A percentile compares a stretch with the other conserved stretches of the same genome.
phyloP scores from a whole-genome alignment of 2,329 filamentous ascomycete genomes.

The Cladosporium sp. region DNA sequence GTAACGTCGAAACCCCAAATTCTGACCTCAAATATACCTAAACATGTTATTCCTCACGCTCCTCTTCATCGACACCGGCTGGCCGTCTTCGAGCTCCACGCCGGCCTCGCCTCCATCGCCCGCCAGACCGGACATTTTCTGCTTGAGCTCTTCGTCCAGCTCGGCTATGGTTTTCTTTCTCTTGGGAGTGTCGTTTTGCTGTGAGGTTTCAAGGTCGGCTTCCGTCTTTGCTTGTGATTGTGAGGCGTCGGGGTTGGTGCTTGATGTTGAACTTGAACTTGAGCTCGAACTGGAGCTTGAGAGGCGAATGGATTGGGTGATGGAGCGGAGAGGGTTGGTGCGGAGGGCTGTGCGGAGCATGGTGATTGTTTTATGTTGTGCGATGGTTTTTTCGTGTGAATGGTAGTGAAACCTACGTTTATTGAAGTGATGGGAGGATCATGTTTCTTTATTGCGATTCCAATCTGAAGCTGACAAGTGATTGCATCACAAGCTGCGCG shows the following conservation, averaged over 20 bases:
- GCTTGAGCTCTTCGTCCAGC: slow-evolving; percentile 60
- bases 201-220: not conserved
- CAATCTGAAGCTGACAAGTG: too few relatives aligned
- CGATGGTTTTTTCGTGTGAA: not conserved
- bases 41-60: slow-evolving; percentile 76
- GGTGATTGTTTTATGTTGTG: not conserved
- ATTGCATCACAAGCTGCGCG: not conserved
- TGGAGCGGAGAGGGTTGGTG: not conserved
- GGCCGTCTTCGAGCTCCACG: slow-evolving; percentile 70
- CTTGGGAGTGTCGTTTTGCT: not conserved
- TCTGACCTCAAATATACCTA: slow-evolving; percentile 62
- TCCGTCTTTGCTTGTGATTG: not conserved
- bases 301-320: not conserved
- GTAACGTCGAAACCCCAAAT: too few relatives aligned
- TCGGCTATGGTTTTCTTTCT: slow-evolving; percentile 55
- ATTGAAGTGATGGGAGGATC: not conserved
- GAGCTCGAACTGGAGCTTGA: slow-evolving; percentile 1
- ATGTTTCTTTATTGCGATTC: not conserved
- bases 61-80: slow-evolving; percentile 67
- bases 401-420: not conserved
- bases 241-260: not conserved
- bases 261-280: slow-evolving; percentile 1
- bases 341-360: slow-evolving; percentile 7
- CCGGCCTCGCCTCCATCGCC: slow-evolving; percentile 68
- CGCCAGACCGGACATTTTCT: slow-evolving; percentile 61